phyloP scores from a whole-genome alignment of 495 filamentous ascomycete genomes.

The Penicillium argentinense region DNA sequence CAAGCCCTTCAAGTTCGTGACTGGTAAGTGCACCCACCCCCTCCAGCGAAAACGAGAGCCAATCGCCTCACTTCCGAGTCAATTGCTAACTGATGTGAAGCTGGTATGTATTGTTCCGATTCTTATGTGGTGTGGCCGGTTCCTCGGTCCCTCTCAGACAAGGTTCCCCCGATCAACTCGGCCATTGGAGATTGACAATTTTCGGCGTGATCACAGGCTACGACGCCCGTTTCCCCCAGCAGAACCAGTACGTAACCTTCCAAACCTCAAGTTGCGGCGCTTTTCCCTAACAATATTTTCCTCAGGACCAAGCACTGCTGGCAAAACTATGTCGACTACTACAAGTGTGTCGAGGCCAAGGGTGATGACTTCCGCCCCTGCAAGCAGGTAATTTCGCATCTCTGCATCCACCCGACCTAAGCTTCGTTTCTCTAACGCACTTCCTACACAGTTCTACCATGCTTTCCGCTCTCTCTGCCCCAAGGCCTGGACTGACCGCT shows the following conservation, averaged over 20 bases:
- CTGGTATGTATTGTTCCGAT: conserved; percentile 41
- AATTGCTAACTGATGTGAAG: conserved; percentile 50
- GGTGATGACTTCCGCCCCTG: conserved; percentile 98
- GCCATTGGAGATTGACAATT: conserved; percentile 32
- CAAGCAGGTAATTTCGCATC: conserved; percentile 69
- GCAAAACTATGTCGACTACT: conserved; percentile 99
- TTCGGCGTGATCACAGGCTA: conserved; percentile 64
- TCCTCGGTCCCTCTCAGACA: conserved; percentile 10
- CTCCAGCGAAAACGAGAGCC: conserved; percentile 19
- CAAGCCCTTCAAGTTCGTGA: conserved; percentile 99
- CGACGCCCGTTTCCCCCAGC: conserved; percentile 98
- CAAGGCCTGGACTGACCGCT: conserved; percentile 88
- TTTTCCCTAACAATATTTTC: conserved; percentile 7
- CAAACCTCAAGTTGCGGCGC: not conserved
- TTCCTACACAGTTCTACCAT: conserved; percentile 74
- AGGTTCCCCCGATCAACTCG: conserved; percentile 18
- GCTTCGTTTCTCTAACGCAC: conserved; percentile 5
- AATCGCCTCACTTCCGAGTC: conserved; percentile 32
- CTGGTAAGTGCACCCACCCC: conserved; percentile 66
- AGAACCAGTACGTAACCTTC: conserved; percentile 71
- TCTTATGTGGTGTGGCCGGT: conserved; percentile 10
- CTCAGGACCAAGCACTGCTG: conserved; percentile 81
- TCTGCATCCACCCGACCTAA: not conserved
- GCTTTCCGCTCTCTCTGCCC: conserved; percentile 97
- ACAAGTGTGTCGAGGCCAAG: conserved; percentile 98